phyloP scores from a whole-genome alignment of 768 basidiomycete species.

The Lactarius hengduanensis region DNA sequence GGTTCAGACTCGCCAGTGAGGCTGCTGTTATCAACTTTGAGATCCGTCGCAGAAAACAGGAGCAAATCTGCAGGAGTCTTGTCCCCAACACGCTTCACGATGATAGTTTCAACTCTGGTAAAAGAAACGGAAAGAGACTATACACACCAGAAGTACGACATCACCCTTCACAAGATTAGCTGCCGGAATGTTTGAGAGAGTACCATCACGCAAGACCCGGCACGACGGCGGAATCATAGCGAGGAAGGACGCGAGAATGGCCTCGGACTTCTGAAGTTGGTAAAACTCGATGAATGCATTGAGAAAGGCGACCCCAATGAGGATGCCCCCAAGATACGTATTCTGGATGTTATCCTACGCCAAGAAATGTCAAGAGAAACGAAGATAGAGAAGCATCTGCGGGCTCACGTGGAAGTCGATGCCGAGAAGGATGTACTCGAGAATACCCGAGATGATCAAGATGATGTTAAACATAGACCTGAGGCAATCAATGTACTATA shows the following conservation, averaged over 20 bases:
- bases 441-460: constrained; percentile 61
- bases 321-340: constrained; percentile 67
- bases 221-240: constrained; percentile 73
- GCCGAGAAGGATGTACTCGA: constrained; percentile 64
- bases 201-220: constrained; percentile 58
- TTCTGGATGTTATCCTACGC: constrained; percentile 57
- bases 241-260: constrained; percentile 67
- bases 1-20: constrained; percentile 71
- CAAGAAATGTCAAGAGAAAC: constrained; percentile 16
- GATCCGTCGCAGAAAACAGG: constrained; percentile 56
- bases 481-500: constrained; percentile 62
- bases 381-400: not conserved
- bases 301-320: constrained; percentile 64
- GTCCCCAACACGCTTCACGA: constrained; percentile 56
- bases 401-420: constrained; percentile 53
- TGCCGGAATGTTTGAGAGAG: constrained; percentile 55
- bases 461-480: constrained; percentile 64
- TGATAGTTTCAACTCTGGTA: not conserved
- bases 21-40: constrained; percentile 71
- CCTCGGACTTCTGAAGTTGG: constrained; percentile 72
- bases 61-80: constrained; percentile 70
- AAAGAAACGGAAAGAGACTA: not conserved
- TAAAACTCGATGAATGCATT: constrained; percentile 70
- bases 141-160: constrained; percentile 55
- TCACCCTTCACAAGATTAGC: constrained; percentile 66